Evolutionary conservation across 139 green algal genomes (phyloP).

Genomic region (Mychonastes homosphaera): DNA sequence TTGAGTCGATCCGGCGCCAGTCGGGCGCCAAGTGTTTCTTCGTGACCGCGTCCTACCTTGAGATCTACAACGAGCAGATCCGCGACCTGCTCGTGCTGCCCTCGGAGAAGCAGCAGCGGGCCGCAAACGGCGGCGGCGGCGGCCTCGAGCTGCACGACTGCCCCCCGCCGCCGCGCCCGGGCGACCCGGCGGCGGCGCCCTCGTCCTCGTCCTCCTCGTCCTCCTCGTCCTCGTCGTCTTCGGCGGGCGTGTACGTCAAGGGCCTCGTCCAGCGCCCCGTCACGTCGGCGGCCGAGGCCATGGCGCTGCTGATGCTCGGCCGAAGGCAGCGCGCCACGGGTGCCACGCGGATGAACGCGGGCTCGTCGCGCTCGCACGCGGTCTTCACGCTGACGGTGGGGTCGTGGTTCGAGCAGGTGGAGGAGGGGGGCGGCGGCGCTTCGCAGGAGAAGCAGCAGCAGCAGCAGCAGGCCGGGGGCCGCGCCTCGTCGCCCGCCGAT

Average conservation of each 20-base stretch:
- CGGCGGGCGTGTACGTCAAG: conserved; percentile 62
- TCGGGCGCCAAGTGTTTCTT: conserved; percentile 55
- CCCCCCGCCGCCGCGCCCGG: too few relatives aligned
- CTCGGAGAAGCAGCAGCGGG: conserved; percentile 5
- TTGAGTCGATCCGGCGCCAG: conserved; percentile 42
- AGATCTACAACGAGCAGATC: conserved; percentile 82
- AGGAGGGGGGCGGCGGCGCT: conserved; percentile 1
- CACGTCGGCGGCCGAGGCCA: too few relatives aligned
- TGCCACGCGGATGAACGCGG: conserved; percentile 76
- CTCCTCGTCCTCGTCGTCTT: not conserved
- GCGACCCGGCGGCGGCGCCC: too few relatives aligned
- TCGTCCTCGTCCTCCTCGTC: too few relatives aligned
- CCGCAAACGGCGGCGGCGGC: conserved; percentile 40
- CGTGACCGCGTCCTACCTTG: conserved; percentile 61
- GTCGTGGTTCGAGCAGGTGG: conserved; percentile 39
- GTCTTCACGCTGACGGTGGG: conserved; percentile 84
- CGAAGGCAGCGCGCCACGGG: conserved; percentile 63
- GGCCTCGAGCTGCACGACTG: conserved; percentile 64
- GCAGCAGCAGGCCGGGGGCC: not conserved
- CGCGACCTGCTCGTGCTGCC: conserved; percentile 43
- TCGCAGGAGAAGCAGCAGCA: not conserved
- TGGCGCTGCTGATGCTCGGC: too few relatives aligned
- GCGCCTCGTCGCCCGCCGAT: not conserved
- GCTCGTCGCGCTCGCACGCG: conserved; percentile 71
- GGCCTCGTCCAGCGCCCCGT: conserved; percentile 62